These are phyloP conservation scores for Trichoderma breve DNA, from an alignment of 2,329 filamentous ascomycete species.

Conservation along the genomic window DNA sequence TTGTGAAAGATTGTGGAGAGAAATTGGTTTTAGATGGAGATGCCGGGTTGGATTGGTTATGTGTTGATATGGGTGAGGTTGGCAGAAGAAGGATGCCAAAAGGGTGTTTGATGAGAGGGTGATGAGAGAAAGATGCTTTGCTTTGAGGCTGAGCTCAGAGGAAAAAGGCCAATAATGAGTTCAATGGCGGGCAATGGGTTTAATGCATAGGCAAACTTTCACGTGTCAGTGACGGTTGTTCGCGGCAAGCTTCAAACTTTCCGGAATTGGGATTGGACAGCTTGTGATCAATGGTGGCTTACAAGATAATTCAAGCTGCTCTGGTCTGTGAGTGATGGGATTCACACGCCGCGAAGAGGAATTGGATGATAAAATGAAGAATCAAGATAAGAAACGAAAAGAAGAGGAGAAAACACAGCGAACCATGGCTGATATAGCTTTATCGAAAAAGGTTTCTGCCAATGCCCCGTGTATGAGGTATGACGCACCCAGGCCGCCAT, in stretches of 20 bases:
- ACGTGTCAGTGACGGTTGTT: constrained; percentile 32
- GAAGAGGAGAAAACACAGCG: not conserved
- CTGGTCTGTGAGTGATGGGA: not conserved
- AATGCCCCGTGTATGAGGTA: not conserved
- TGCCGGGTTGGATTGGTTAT: not conserved
- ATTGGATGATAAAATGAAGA: not conserved
- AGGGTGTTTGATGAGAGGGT: not conserved
- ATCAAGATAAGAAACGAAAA: not conserved
- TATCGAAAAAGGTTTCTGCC: not conserved
- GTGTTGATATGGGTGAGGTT: not conserved
- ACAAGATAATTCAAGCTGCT: not conserved
- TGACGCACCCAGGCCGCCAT: constrained; percentile 8
- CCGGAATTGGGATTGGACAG: not conserved
- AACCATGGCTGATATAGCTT: constrained; percentile 16
- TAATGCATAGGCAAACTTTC: constrained; percentile 27
- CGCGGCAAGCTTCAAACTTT: constrained; percentile 4
- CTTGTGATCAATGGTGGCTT: not conserved
- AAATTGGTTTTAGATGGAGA: not conserved
- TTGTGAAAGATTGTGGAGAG: constrained; percentile 35
- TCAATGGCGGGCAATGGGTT: not conserved
- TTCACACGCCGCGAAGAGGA: not conserved
- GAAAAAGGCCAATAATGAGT: constrained; percentile 3
- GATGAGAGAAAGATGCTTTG: not conserved
- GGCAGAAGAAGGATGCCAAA: constrained; percentile 19
- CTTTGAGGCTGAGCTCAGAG: not conserved